Conservation (phyloP, 441 rosid species). For the Hura crepitans region DNA sequence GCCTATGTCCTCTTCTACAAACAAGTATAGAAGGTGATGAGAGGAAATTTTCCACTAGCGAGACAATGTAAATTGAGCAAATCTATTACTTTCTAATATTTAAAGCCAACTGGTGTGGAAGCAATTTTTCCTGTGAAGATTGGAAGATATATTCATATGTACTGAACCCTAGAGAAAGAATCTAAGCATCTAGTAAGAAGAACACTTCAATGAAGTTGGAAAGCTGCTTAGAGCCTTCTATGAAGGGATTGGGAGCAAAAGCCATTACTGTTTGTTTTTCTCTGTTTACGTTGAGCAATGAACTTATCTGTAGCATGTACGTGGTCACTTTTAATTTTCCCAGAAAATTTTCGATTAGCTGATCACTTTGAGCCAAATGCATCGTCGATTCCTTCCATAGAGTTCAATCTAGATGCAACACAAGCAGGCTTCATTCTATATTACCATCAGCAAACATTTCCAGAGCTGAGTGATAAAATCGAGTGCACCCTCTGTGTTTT, state of each 20-base stretch:
- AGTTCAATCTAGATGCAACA: too few relatives aligned
- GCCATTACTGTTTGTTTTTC: neutral
- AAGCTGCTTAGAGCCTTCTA: neutral
- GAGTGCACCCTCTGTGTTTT: too few relatives aligned
- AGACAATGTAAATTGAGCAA: neutral
- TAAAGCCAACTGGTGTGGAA: neutral
- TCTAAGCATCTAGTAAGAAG: too few relatives aligned
- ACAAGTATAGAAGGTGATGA: conserved; percentile 46
- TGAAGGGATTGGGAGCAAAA: neutral
- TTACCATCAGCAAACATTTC: too few relatives aligned
- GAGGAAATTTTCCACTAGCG: neutral
- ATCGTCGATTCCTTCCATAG: too few relatives aligned
- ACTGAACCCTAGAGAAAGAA: too few relatives aligned
- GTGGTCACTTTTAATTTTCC: too few relatives aligned
- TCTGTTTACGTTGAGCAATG: neutral
- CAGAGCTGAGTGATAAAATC: too few relatives aligned
- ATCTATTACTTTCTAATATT: neutral
- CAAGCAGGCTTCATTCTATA: too few relatives aligned
- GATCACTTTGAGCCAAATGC: too few relatives aligned
- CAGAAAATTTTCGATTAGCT: too few relatives aligned
- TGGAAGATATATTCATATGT: neutral
- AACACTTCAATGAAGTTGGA: neutral
- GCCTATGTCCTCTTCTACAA: conserved; percentile 92
- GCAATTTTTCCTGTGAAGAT: neutral
- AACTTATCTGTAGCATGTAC: neutral